A percentile compares a stretch with the other conserved stretches of the same genome.
These are phyloP conservation scores for Quercus phellos DNA, from an alignment of 331 rosid species.

Conservation along the genomic window DNA sequence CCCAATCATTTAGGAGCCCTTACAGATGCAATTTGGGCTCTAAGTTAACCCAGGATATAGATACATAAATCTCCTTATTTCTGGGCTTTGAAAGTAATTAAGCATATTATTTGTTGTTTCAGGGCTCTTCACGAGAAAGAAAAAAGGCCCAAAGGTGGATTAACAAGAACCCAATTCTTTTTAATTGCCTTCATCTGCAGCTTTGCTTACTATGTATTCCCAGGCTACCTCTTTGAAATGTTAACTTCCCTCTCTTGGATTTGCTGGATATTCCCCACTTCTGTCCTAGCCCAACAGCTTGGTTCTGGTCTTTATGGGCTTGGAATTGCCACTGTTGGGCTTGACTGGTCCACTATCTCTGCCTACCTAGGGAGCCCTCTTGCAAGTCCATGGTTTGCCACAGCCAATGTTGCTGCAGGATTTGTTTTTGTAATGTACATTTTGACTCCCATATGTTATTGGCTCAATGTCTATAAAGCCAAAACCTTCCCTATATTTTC, in stretches of 20 bases:
- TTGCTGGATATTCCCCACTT: conserved; percentile 69
- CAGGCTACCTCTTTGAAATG: conserved; percentile 65
- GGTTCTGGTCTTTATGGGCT: conserved; percentile 85
- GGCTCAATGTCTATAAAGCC: conserved; percentile 63
- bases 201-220: conserved; percentile 69
- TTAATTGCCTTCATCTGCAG: conserved; percentile 63
- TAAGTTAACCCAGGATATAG: too few species aligned
- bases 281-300: conserved; percentile 70
- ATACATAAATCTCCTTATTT: too few species aligned
- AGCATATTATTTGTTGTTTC: neutral
- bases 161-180: conserved; percentile 67
- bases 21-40: too few species aligned
- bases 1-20: too few species aligned
- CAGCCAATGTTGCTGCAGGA: conserved; percentile 84
- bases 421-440: conserved; percentile 62
- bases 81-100: neutral
- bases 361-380: conserved; percentile 93
- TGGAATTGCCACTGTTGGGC: conserved; percentile 59
- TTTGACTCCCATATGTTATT: conserved; percentile 59
- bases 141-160: conserved; percentile 43
- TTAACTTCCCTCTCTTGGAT: conserved; percentile 68
- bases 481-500: conserved; percentile 76
- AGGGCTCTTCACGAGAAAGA: conserved; percentile 81
- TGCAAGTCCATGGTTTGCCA: conserved; percentile 97
- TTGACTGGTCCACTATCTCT: conserved; percentile 90